Conservation (phyloP, 1,139 yeast genomes). For the Magnusiomyces sp. region DNA sequence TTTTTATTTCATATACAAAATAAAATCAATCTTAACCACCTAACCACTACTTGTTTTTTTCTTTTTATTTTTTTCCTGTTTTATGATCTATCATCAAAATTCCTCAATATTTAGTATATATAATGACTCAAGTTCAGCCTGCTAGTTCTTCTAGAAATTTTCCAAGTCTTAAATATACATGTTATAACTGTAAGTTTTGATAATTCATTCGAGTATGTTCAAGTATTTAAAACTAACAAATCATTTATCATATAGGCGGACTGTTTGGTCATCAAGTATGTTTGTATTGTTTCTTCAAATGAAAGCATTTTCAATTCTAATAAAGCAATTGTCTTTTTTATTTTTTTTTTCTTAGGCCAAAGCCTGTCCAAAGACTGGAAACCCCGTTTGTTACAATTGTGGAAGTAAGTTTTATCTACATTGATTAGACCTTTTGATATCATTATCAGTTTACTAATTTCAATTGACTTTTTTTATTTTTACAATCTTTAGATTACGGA, state of each 20-base stretch:
- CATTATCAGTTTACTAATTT: neutral
- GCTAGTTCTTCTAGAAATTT: neutral
- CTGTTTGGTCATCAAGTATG: conserved; percentile 30
- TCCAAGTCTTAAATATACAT: neutral
- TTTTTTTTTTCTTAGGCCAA: conserved; percentile 24
- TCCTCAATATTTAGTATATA: too few species aligned
- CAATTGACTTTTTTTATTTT: neutral
- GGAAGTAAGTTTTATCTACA: conserved; percentile 22
- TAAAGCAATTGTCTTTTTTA: neutral
- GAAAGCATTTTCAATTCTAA: neutral
- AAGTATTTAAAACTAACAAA: neutral
- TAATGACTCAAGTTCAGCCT: too few species aligned
- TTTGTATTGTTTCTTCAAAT: conserved; percentile 1
- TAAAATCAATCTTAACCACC: too few species aligned
- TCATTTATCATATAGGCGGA: conserved; percentile 23
- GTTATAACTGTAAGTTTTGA: neutral
- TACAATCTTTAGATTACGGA: conserved; percentile 35
- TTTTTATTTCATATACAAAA: too few species aligned
- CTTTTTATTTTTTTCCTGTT: too few species aligned
- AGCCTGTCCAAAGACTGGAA: conserved; percentile 31
- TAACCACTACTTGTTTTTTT: too few species aligned
- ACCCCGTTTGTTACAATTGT: conserved; percentile 32
- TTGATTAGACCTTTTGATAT: neutral
- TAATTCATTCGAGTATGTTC: neutral
- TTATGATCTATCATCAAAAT: too few species aligned